Evolutionary conservation across 257 asterid species (phyloP).

Genomic region (Capsicum chinense): DNA sequence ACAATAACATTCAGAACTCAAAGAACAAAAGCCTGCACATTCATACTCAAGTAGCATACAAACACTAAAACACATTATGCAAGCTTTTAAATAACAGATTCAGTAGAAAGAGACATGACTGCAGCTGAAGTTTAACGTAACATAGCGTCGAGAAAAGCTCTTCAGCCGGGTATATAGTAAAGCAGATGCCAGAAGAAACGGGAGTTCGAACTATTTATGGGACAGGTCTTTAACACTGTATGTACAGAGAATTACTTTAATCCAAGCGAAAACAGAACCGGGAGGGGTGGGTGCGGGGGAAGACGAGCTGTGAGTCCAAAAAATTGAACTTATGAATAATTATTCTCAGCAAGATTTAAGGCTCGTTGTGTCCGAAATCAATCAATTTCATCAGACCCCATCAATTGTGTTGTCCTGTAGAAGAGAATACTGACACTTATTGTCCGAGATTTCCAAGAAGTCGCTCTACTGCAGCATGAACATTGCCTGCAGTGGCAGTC

Average conservation of each 20-base stretch:
- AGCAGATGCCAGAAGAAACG: neutral
- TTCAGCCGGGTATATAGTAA: neutral
- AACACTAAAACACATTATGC: neutral
- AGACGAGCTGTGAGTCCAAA: neutral
- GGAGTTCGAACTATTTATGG: neutral
- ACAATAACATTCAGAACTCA: too few species aligned
- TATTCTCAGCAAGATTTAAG: conserved; percentile 27
- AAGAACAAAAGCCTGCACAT: neutral
- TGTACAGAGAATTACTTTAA: conserved; percentile 36
- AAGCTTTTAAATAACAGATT: neutral
- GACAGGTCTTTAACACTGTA: conserved; percentile 28
- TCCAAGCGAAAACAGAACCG: conserved; percentile 28
- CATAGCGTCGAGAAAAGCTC: neutral
- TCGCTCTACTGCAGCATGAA: conserved; percentile 62
- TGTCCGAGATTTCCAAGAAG: conserved; percentile 50
- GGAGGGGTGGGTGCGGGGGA: too few species aligned
- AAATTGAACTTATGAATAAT: conserved; percentile 27
- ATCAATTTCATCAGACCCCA: conserved; percentile 27
- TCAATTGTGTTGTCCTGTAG: conserved; percentile 28
- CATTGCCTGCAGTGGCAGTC: conserved; percentile 54
- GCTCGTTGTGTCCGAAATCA: conserved; percentile 30
- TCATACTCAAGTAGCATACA: neutral
- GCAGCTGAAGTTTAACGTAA: neutral
- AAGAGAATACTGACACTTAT: conserved; percentile 27
- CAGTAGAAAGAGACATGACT: neutral